phyloP scores from a whole-genome alignment of 2,329 filamentous ascomycete species.

The Clarireedia homoeocarpa region DNA sequence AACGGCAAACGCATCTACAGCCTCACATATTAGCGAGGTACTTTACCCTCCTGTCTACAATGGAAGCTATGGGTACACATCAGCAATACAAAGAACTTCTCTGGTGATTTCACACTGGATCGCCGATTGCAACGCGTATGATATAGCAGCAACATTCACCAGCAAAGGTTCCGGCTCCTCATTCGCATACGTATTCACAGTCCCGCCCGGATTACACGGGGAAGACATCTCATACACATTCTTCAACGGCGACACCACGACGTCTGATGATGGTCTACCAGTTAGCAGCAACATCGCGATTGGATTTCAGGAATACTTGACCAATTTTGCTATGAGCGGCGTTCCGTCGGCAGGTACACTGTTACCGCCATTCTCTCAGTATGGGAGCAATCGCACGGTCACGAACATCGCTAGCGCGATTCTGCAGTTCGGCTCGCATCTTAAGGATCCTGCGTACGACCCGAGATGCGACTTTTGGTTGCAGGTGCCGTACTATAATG shows the following conservation, averaged over 20 bases:
- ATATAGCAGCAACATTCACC: conserved; percentile 36
- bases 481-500: conserved; percentile 7
- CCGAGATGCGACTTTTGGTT: conserved; percentile 29
- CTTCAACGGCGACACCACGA: conserved; percentile 33
- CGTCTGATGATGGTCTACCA: not conserved
- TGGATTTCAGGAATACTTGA: conserved; percentile 31
- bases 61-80: conserved; percentile 37
- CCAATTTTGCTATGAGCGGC: conserved; percentile 28
- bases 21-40: conserved; percentile 32
- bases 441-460: conserved; percentile 22
- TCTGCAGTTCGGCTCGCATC: not conserved
- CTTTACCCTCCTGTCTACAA: conserved; percentile 43
- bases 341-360: conserved; percentile 23
- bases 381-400: conserved; percentile 12
- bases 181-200: conserved; percentile 44
- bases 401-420: conserved; percentile 9
- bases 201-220: conserved; percentile 45
- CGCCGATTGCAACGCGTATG: conserved; percentile 45
- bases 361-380: conserved; percentile 14
- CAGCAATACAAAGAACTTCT: conserved; percentile 34
- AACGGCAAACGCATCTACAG: not conserved
- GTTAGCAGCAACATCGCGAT: conserved; percentile 27
- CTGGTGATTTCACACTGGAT: conserved; percentile 35
- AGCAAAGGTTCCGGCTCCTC: conserved; percentile 31
- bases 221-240: conserved; percentile 44